Base-by-base conservation (phyloP, 768 basidiomycete species). In the Pleurotus eryngii region DNA sequence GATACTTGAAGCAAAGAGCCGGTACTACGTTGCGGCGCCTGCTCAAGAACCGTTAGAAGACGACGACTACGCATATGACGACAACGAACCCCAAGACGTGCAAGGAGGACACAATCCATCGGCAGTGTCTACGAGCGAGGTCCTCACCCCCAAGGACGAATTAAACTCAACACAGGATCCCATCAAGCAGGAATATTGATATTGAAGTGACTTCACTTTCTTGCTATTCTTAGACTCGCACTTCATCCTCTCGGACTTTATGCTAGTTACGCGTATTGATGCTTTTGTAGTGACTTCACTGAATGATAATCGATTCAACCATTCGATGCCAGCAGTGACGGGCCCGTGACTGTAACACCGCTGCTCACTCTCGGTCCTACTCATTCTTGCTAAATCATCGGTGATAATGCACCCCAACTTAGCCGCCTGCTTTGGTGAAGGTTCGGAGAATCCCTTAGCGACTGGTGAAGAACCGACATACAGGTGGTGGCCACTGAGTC, bases 1-100 rank as follows among this genome's bases (percentile, higher is more conserved):
- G 66, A 30, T 45, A 6, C 46, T 18, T 7, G 65, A 68, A 60
- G 61, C 58, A 5, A 65, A 64, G 50, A 30, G 45, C 12, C 58
- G 61, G 38, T 55, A 61, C 47, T 35, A 11, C 11, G 27, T 48
- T 43, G 30, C 20, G 5, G 24, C 15, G 4, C 51, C 22, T 18
- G 38, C 22, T 2, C 6, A n/a, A 22, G 51, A 40, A 8, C 4
- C 39, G 24, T 22, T 22, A 8, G 18, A 20, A 40, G 18, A 20
- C 11, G 49, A 51, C 27, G 11, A 22, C n/a, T 18, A n/a, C 17
- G 18, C 22, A 17, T 22, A 8, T 14, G 24, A 37, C 3, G 49
- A 39, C 17, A n/a, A 39, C 3, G 22, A 54, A 5, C 51, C 39
- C 5, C 38, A 22, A 11, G 22, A 54, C 3, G 7, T 18, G 0